phyloP scores from a whole-genome alignment of 139 green algal species.

The Ettlia oleoabundans region DNA sequence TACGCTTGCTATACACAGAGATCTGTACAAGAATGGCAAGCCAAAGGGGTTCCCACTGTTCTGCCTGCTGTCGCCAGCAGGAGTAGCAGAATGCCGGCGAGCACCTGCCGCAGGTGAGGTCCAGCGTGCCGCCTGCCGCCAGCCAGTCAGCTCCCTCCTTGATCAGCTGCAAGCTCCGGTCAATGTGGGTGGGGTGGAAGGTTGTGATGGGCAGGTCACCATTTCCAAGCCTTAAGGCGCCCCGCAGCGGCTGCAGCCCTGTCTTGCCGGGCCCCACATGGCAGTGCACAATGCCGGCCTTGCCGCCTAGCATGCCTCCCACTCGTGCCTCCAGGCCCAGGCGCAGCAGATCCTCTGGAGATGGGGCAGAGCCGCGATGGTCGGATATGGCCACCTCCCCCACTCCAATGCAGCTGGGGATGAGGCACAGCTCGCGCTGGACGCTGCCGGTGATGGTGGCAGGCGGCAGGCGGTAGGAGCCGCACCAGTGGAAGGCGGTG shows the following conservation, averaged over 20 bases:
- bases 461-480: slow-evolving; percentile 42
- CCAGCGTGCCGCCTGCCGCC: slow-evolving; percentile 35
- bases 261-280: slow-evolving; percentile 47
- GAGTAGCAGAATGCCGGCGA: background rate
- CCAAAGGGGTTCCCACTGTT: too few species aligned
- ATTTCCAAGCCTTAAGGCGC: slow-evolving; percentile 16
- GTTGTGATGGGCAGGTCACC: slow-evolving; percentile 46
- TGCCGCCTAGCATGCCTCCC: slow-evolving; percentile 56
- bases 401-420: slow-evolving; percentile 50
- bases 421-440: slow-evolving; percentile 39
- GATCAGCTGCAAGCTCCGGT: slow-evolving; percentile 33
- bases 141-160: slow-evolving; percentile 43
- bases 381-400: slow-evolving; percentile 60
- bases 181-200: slow-evolving; percentile 53
- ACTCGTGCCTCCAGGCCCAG: slow-evolving; percentile 52
- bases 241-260: slow-evolving; percentile 34
- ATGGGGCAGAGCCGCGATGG: slow-evolving; percentile 46
- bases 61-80: too few species aligned
- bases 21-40: too few species aligned
- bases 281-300: slow-evolving; percentile 49
- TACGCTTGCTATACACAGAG: too few species aligned
- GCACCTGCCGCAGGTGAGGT: slow-evolving; percentile 44
- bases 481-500: slow-evolving; percentile 47
- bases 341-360: slow-evolving; percentile 26
- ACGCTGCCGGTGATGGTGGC: slow-evolving; percentile 46